phyloP scores from a whole-genome alignment of 1,284 basidiomycete genomes.

The Takashimella koratensis region DNA sequence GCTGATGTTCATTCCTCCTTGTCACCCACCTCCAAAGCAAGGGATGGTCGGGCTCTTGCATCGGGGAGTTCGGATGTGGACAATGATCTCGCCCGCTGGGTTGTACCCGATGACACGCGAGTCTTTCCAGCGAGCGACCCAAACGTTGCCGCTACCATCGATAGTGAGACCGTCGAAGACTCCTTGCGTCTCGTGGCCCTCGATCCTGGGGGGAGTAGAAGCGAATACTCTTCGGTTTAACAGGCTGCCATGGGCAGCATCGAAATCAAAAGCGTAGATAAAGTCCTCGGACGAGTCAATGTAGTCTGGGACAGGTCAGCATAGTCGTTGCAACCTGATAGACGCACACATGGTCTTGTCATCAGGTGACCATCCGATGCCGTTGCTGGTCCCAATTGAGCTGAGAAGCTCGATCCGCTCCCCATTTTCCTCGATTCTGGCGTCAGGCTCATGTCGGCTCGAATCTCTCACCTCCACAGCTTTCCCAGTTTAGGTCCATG shows the following conservation, averaged over 20 bases:
- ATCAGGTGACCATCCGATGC: constrained; percentile 45
- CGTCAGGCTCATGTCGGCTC: neutral
- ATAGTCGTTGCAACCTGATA: neutral
- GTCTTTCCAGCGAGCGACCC: constrained; percentile 47
- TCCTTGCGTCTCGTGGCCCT: constrained; percentile 21
- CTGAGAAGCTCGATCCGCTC: constrained; percentile 22
- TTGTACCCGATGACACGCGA: constrained; percentile 36
- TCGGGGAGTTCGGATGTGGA: constrained; percentile 24
- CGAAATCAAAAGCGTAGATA: constrained; percentile 38
- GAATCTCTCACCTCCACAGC: constrained; percentile 30
- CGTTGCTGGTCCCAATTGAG: constrained; percentile 41
- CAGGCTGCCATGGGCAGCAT: constrained; percentile 25
- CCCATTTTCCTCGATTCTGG: constrained; percentile 32
- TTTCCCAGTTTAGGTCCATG: constrained; percentile 25
- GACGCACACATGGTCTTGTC: constrained; percentile 42
- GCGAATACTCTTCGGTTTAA: constrained; percentile 30
- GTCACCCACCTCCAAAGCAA: constrained; percentile 36
- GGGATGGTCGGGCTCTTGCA: constrained; percentile 40
- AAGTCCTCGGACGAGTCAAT: constrained; percentile 40
- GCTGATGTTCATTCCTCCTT: neutral
- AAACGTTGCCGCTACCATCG: constrained; percentile 44
- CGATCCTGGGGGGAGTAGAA: constrained; percentile 13
- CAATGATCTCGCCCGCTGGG: constrained; percentile 36
- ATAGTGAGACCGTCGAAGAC: constrained; percentile 45
- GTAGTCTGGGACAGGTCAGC: constrained; percentile 31